Conservation (phyloP, 805 yeast species). For the Monosporozyma servazzii region DNA sequence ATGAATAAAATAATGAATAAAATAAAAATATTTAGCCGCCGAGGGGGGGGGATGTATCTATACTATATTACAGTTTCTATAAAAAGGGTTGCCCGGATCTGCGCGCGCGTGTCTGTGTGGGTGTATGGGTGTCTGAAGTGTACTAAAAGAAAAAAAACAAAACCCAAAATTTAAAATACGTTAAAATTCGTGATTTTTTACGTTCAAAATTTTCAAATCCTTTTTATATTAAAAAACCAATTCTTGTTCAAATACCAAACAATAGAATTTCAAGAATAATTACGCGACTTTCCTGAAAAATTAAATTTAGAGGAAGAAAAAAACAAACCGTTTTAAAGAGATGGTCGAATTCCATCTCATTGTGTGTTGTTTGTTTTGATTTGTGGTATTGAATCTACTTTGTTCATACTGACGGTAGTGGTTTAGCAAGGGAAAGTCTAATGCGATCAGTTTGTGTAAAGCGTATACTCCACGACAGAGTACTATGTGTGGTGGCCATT, state of each 20-base stretch:
- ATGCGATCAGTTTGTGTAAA: no score
- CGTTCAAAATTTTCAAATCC: conserved; percentile 1
- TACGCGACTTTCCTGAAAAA: conserved; percentile 1
- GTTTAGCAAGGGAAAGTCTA: no score
- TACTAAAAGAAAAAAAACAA: neutral
- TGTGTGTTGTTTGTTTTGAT: no score
- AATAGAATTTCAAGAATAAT: neutral
- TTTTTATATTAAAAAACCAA: neutral
- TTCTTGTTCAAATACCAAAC: neutral
- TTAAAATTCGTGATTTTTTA: conserved; percentile 1
- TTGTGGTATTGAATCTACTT: no score
- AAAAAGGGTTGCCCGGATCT: neutral
- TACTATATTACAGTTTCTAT: neutral
- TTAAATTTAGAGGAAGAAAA: neutral
- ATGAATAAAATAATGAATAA: no score
- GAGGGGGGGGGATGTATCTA: neutral
- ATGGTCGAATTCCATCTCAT: no score
- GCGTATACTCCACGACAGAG: no score
- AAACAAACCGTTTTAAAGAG: neutral
- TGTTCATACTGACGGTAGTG: no score
- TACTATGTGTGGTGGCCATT: no score
- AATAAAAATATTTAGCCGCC: conserved; percentile 4
- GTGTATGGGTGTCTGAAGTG: neutral
- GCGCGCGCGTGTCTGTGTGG: neutral
- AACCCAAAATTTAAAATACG: neutral